A percentile compares a stretch with the other conserved stretches of the same genome.
Evolutionary conservation across 108 stramenopile genomes (phyloP).

Genomic region (Cyclotella atomus): DNA sequence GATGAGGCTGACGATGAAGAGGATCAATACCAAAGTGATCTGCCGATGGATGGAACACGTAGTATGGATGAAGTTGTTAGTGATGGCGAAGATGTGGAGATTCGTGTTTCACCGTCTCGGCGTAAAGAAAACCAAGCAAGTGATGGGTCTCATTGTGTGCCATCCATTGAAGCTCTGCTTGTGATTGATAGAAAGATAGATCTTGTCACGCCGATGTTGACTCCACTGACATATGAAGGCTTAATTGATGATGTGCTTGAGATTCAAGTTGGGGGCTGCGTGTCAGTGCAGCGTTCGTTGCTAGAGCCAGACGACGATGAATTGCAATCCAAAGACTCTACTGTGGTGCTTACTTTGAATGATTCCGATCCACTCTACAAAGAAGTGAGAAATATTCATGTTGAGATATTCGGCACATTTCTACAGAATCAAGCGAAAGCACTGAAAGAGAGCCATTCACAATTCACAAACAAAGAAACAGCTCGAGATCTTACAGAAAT

Average conservation of each 20-base stretch:
- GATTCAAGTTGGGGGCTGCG: conserved; percentile 75
- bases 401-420: conserved; percentile 93
- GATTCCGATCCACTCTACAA: conserved; percentile 90
- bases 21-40: conserved; percentile 5
- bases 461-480: conserved; percentile 87
- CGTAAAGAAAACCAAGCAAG: not conserved
- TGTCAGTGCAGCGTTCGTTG: conserved; percentile 39
- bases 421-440: conserved; percentile 94
- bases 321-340: conserved; percentile 28
- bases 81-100: conserved; percentile 18
- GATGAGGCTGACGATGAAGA: conserved; percentile 19
- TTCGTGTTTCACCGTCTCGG: conserved; percentile 11
- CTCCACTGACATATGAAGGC: conserved; percentile 97
- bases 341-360: conserved; percentile 64
- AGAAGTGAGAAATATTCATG: conserved; percentile 93
- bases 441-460: conserved; percentile 86
- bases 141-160: not conserved
- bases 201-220: conserved; percentile 92
- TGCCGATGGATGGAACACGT: conserved; percentile 3
- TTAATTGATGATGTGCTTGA: conserved; percentile 92
- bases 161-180: conserved; percentile 79
- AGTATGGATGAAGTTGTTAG: conserved; percentile 14
- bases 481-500: conserved; percentile 94
- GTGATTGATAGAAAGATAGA: conserved; percentile 92
- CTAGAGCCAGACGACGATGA: conserved; percentile 75